Evolutionary conservation across 106 monocot genomes (phyloP).

Genomic region (Platanthera guangdongensis): DNA sequence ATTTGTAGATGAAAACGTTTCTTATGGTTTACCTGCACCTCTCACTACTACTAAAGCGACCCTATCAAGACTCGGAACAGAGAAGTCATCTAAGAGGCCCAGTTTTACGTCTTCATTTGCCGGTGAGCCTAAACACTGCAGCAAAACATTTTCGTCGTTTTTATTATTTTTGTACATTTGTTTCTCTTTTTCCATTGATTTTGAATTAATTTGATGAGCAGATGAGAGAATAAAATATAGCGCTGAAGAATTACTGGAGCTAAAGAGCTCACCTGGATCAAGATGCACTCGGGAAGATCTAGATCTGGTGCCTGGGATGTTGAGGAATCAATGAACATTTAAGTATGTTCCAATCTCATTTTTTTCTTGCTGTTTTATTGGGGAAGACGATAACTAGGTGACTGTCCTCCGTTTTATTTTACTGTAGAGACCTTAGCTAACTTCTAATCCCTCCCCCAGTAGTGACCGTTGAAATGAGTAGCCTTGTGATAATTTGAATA

Average conservation of each 20-base stretch:
- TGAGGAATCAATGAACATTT: not conserved
- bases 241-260: slow-evolving; percentile 52
- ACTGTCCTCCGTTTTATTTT: too few species aligned
- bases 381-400: not conserved
- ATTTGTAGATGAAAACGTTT: slow-evolving; percentile 9
- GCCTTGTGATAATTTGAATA: too few species aligned
- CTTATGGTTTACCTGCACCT: slow-evolving; percentile 7
- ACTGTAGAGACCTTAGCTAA: too few species aligned
- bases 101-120: slow-evolving; percentile 14
- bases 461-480: too few species aligned
- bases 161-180: not conserved
- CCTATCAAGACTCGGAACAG: slow-evolving; percentile 14
- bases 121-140: slow-evolving; percentile 20
- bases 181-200: not conserved
- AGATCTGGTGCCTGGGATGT: slow-evolving; percentile 21
- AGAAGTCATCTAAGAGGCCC: slow-evolving; percentile 12
- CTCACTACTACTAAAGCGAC: slow-evolving; percentile 6
- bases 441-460: too few species aligned
- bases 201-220: slow-evolving; percentile 13
- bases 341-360: not conserved
- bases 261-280: slow-evolving; percentile 32
- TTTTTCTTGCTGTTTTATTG: not conserved
- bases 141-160: not conserved
- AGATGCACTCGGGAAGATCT: not conserved
- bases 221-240: slow-evolving; percentile 89